Evolutionary conservation across 352 stramenopile species (phyloP).

Genomic region (Thraustochytrium striatum): DNA sequence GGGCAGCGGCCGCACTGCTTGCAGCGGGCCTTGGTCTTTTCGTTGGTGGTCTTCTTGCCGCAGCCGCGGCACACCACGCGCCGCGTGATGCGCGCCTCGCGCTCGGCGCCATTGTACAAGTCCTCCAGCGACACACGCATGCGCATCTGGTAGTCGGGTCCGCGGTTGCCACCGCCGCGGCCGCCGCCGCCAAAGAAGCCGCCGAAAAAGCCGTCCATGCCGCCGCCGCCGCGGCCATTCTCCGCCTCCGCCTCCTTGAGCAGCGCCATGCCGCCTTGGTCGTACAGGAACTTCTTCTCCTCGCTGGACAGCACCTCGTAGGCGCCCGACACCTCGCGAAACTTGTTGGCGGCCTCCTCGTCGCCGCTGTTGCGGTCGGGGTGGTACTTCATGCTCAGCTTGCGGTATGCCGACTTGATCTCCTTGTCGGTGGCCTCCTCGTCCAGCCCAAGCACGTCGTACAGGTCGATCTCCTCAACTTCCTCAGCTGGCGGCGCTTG

Average conservation of each 20-base stretch:
- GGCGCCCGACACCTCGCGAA: slow-evolving; percentile 38
- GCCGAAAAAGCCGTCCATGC: slow-evolving; percentile 40
- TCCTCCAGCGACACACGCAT: slow-evolving; percentile 74
- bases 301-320: slow-evolving; percentile 64
- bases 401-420: slow-evolving; percentile 91
- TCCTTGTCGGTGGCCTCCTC: slow-evolving; percentile 62
- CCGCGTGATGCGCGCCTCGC: slow-evolving; percentile 75
- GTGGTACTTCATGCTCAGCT: slow-evolving; percentile 91
- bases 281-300: slow-evolving; percentile 64
- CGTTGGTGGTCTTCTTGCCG: slow-evolving; percentile 67
- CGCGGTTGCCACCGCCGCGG: slow-evolving; percentile 51
- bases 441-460: slow-evolving; percentile 50
- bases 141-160: slow-evolving; percentile 53
- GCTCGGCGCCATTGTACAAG: slow-evolving; percentile 90
- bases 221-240: slow-evolving; percentile 30
- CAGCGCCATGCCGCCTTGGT: slow-evolving; percentile 50
- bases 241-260: slow-evolving; percentile 50
- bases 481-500: background rate
- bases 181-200: slow-evolving; percentile 52
- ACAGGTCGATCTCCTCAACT: slow-evolving; percentile 46
- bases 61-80: slow-evolving; percentile 82
- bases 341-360: slow-evolving; percentile 49
- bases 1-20: slow-evolving; percentile 84
- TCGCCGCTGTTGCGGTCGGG: slow-evolving; percentile 63
- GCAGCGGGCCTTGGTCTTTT: slow-evolving; percentile 71